A percentile compares a stretch with the other conserved stretches of the same genome.
These are phyloP conservation scores for Aspergillus conjunctus DNA, from an alignment of 495 filamentous ascomycete species.

Conservation along the genomic window DNA sequence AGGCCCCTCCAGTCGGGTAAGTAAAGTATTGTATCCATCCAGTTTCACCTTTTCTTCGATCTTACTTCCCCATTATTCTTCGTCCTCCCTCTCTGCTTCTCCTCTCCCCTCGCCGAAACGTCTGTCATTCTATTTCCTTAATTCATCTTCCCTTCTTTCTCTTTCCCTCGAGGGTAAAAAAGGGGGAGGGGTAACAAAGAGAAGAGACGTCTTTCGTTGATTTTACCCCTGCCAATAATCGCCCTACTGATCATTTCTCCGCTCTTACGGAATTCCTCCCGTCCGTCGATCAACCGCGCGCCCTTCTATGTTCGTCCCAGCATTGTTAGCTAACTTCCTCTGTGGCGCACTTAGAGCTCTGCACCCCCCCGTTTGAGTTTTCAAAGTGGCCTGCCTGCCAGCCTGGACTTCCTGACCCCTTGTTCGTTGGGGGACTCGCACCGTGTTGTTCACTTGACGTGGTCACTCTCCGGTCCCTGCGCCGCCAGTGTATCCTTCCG, in stretches of 20 bases:
- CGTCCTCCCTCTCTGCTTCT: conserved; percentile 14
- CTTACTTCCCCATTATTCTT: conserved; percentile 22
- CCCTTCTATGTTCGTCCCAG: conserved; percentile 25
- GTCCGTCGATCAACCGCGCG: conserved; percentile 30
- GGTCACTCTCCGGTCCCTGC: conserved; percentile 13
- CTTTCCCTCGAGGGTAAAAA: conserved; percentile 3
- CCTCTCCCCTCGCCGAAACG: conserved; percentile 7
- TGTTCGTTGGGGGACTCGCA: conserved; percentile 4
- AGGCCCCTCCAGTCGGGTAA: conserved; percentile 5
- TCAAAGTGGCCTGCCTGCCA: not conserved
- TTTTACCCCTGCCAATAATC: conserved; percentile 14
- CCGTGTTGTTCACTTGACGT: conserved; percentile 17
- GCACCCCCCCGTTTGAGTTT: conserved; percentile 9
- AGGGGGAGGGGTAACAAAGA: conserved; percentile 16
- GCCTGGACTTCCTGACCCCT: conserved; percentile 5
- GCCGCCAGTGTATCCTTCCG: conserved; percentile 12
- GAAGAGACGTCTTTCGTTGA: conserved; percentile 17
- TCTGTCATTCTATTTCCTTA: conserved; percentile 8
- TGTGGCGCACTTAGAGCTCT: conserved; percentile 4
- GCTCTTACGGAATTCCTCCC: conserved; percentile 24
- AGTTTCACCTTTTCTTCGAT: conserved; percentile 10
- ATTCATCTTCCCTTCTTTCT: conserved; percentile 6
- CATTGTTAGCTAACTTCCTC: conserved; percentile 19
- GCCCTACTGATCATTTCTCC: conserved; percentile 19
- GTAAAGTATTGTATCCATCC: conserved; percentile 17